These are phyloP conservation scores for Periconia sp. DNA, from an alignment of 2,329 filamentous ascomycete species.

Conservation along the genomic window DNA sequence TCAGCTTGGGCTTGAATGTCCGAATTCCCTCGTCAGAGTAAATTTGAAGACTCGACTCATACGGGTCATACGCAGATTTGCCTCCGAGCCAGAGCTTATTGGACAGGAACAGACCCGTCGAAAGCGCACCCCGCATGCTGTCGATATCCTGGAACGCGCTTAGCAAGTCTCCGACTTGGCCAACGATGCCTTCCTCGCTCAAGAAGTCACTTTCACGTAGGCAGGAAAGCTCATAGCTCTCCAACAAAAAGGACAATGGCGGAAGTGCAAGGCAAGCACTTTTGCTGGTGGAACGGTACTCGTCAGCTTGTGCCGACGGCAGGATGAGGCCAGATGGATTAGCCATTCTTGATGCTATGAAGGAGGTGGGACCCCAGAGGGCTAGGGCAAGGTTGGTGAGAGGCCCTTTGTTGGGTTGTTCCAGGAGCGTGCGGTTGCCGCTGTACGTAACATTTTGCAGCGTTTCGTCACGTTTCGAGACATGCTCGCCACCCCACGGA, in stretches of 20 bases:
- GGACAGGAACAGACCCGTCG: conserved; percentile 4
- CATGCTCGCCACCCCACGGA: conserved; percentile 1
- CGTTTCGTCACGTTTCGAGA: not conserved
- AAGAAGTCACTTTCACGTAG: not conserved
- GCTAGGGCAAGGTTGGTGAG: conserved; percentile 10
- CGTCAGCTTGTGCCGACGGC: not conserved
- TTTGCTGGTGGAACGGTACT: no score
- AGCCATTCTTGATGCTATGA: conserved; percentile 4
- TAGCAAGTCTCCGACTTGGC: not conserved
- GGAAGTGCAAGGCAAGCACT: not conserved
- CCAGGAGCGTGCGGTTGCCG: conserved; percentile 2
- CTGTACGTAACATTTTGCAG: not conserved
- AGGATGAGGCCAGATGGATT: conserved; percentile 3
- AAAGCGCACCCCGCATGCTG: not conserved
- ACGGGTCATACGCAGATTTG: no score
- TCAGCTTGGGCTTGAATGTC: conserved; percentile 10
- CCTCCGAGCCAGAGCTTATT: conserved; percentile 9
- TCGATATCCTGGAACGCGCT: not conserved
- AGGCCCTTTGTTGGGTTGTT: conserved; percentile 5
- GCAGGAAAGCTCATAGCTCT: not conserved
- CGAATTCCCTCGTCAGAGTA: conserved; percentile 3
- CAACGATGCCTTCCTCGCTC: not conserved
- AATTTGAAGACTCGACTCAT: conserved; percentile 1
- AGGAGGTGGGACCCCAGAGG: conserved; percentile 14
- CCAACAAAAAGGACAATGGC: not conserved